Percentiles rank a stretch among this genome's conserved stretches.
Evolutionary conservation across 2,329 filamentous ascomycete genomes (phyloP).

Genomic region (Trichophaea hybrida): DNA sequence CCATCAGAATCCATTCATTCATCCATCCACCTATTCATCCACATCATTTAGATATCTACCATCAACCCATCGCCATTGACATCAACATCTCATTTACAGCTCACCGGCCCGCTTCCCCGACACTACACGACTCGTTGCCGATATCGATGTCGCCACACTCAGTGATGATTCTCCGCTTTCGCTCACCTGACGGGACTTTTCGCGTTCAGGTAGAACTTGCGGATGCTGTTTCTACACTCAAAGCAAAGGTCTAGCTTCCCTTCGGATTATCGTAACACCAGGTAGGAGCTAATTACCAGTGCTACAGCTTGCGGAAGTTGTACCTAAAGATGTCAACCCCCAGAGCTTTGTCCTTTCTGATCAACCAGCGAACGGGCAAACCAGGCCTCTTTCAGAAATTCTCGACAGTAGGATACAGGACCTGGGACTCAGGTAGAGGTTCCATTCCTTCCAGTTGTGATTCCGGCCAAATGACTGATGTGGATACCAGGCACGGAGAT

Average conservation of each 20-base stretch:
- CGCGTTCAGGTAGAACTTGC: constrained; percentile 63
- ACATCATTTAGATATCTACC: no score
- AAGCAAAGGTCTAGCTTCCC: constrained; percentile 18
- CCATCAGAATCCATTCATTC: no score
- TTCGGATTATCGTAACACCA: no score
- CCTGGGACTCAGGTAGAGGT: constrained; percentile 45
- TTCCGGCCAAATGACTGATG: constrained; percentile 12
- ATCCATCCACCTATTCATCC: no score
- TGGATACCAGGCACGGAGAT: constrained; percentile 58
- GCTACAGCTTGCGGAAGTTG: constrained; percentile 39
- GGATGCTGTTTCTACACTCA: constrained; percentile 33
- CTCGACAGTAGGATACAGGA: constrained; percentile 42
- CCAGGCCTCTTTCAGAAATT: constrained; percentile 46
- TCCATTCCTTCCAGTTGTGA: background rate
- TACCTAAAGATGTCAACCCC: constrained; percentile 49
- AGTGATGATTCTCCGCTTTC: constrained; percentile 67
- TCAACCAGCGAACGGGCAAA: constrained; percentile 43
- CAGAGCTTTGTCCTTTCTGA: constrained; percentile 49
- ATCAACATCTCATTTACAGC: background rate
- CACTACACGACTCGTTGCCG: no score
- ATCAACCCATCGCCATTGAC: background rate
- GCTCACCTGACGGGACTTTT: constrained; percentile 85
- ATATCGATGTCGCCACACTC: background rate
- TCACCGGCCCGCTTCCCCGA: background rate
- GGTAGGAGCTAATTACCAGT: background rate